Percentiles rank a stretch among this genome's conserved stretches.
Conservation (phyloP, 1,284 basidiomycete species). For the Cryptococcus jaspeensis region DNA sequence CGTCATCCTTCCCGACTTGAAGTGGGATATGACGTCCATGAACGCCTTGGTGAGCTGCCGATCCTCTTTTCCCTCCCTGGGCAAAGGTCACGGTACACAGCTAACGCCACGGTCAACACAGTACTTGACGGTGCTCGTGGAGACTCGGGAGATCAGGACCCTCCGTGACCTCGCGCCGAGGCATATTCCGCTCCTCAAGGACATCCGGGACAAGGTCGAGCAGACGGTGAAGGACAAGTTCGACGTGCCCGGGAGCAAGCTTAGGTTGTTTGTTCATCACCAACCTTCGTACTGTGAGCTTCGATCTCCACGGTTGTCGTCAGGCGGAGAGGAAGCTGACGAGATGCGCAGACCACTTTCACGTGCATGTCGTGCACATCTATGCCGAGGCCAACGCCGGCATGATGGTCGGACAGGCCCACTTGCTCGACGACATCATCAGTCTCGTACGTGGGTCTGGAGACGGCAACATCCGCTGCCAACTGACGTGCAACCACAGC, state of each 20-base stretch:
- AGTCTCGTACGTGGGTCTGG: slow-evolving; percentile 59
- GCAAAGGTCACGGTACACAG: not conserved
- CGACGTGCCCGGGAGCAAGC: slow-evolving; percentile 62
- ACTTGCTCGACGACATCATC: slow-evolving; percentile 89
- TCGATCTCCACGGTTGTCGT: not conserved
- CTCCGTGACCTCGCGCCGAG: slow-evolving; percentile 66
- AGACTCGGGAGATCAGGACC: slow-evolving; percentile 60
- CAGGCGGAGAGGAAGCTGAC: not conserved
- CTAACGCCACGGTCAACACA: slow-evolving; percentile 41
- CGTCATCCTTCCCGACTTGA: slow-evolving; percentile 85
- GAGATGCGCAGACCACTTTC: slow-evolving; percentile 69
- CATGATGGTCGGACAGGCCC: slow-evolving; percentile 85
- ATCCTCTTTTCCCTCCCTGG: too few relatives aligned
- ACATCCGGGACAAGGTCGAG: slow-evolving; percentile 64
- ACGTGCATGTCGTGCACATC: too few relatives aligned
- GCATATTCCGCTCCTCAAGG: slow-evolving; percentile 69
- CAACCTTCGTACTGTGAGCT: slow-evolving; percentile 90
- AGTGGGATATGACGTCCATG: slow-evolving; percentile 79
- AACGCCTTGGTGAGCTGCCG: slow-evolving; percentile 50
- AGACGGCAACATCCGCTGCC: not conserved
- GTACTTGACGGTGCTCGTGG: slow-evolving; percentile 72
- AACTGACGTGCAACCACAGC: slow-evolving; percentile 51
- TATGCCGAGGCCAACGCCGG: slow-evolving; percentile 64
- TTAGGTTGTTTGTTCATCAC: slow-evolving; percentile 89
- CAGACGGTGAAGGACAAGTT: slow-evolving; percentile 67